A percentile compares a stretch with the other conserved stretches of the same genome.
These are phyloP conservation scores for Verbascum thapsus DNA, from an alignment of 257 asterid species.

Conservation along the genomic window DNA sequence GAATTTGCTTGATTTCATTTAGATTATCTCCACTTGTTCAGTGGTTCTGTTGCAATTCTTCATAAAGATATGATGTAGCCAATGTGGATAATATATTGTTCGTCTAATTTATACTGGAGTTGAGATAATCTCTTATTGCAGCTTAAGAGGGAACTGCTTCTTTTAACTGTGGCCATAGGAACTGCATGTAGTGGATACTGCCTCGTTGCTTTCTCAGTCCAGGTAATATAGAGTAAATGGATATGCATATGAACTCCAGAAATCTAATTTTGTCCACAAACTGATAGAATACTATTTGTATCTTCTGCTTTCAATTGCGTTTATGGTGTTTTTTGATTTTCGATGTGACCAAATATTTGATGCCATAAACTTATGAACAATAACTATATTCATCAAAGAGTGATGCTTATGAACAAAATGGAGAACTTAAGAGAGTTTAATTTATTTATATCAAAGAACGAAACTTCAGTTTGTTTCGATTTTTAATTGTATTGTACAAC, in stretches of 20 bases:
- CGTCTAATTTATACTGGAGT: neutral
- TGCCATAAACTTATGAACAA: neutral
- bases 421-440: neutral
- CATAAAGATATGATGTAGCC: too few relatives aligned
- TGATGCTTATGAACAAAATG: neutral
- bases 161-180: conserved; percentile 80
- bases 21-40: neutral
- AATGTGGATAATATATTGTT: neutral
- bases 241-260: neutral
- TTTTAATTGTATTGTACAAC: neutral
- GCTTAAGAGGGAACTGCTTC: conserved; percentile 90
- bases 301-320: neutral
- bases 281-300: neutral
- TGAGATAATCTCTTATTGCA: conserved; percentile 39
- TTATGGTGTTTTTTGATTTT: neutral
- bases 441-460: neutral
- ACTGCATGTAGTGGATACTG: conserved; percentile 93
- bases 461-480: neutral
- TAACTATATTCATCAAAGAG: neutral
- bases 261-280: conserved; percentile 1
- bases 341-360: conserved; percentile 11
- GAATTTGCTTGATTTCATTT: neutral
- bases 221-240: conserved; percentile 49
- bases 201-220: conserved; percentile 66
- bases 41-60: too few relatives aligned